Percentiles rank a stretch among this genome's conserved stretches.
phyloP scores from a whole-genome alignment of 768 basidiomycete species.

The Serpula lacrymans region DNA sequence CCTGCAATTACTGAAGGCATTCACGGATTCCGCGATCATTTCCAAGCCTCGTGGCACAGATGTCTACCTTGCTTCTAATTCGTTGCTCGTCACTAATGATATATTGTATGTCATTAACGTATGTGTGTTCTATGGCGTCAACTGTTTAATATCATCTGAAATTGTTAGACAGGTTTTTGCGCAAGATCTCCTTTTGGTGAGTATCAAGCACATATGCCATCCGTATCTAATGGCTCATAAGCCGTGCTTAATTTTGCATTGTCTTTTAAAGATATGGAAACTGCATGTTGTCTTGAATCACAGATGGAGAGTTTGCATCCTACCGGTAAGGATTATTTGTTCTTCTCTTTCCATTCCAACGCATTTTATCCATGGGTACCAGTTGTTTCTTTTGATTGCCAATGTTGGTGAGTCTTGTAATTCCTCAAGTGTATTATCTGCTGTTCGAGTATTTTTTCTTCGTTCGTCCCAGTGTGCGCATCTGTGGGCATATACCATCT shows the following conservation, averaged over 20 bases:
- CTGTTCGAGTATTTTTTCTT: no score
- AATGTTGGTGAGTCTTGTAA: conserved; percentile 1
- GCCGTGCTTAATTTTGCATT: neutral
- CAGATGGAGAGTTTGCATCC: conserved; percentile 2
- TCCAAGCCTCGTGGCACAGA: neutral
- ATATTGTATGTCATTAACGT: conserved; percentile 3
- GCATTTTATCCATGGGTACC: neutral
- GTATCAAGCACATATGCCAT: no score
- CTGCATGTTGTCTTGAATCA: conserved; percentile 5
- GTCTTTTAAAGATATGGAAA: conserved; percentile 5
- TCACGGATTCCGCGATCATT: neutral
- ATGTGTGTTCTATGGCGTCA: neutral
- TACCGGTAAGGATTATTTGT: conserved; percentile 1
- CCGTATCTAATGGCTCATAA: no score
- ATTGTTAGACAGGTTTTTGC: conserved; percentile 6
- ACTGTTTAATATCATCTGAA: neutral
- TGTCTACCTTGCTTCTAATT: neutral
- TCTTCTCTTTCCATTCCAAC: neutral
- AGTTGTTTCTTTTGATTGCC: conserved; percentile 3
- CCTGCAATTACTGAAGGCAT: neutral
- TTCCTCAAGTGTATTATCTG: no score
- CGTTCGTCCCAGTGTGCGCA: no score
- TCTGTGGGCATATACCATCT: no score
- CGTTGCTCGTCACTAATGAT: conserved; percentile 1
- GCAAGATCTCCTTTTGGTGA: conserved; percentile 6